Conservation (phyloP, 208 protist genomes). For the Crithidia thermophila region DNA sequence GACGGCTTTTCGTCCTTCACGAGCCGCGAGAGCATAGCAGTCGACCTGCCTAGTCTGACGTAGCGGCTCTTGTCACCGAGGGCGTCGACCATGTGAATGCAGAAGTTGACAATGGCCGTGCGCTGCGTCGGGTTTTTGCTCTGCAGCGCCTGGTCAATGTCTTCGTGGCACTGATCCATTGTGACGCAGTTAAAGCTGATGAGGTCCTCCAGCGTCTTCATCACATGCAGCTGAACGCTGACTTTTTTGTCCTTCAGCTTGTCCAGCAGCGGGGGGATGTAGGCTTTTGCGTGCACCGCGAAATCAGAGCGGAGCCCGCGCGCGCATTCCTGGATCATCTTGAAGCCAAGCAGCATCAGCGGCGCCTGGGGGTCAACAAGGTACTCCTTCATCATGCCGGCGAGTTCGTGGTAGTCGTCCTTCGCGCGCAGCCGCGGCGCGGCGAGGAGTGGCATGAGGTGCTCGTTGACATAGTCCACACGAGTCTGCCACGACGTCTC, state of each 20-base stretch:
- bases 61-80: constrained; percentile 50
- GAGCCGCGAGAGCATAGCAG: constrained; percentile 59
- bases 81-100: constrained; percentile 57
- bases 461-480: constrained; percentile 65
- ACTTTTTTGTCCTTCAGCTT: constrained; percentile 93
- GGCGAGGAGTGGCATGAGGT: constrained; percentile 62
- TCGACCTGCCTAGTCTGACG: constrained; percentile 41
- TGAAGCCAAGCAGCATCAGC: constrained; percentile 84
- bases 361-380: constrained; percentile 84
- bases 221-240: constrained; percentile 81
- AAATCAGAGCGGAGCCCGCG: constrained; percentile 63
- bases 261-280: constrained; percentile 71
- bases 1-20: constrained; percentile 86
- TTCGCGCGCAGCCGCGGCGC: constrained; percentile 62
- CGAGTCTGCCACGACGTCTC: constrained; percentile 76
- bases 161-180: constrained; percentile 85
- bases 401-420: constrained; percentile 91
- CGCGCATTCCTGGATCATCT: constrained; percentile 84
- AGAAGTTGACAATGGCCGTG: constrained; percentile 64
- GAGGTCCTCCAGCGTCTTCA: constrained; percentile 73
- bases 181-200: constrained; percentile 79
- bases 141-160: constrained; percentile 70
- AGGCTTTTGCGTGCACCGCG: constrained; percentile 49
- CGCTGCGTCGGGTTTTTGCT: constrained; percentile 87
- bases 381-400: constrained; percentile 66